Base-by-base conservation (phyloP, 2,329 filamentous ascomycete species). In the Pseudocercospora fuligena region DNA sequence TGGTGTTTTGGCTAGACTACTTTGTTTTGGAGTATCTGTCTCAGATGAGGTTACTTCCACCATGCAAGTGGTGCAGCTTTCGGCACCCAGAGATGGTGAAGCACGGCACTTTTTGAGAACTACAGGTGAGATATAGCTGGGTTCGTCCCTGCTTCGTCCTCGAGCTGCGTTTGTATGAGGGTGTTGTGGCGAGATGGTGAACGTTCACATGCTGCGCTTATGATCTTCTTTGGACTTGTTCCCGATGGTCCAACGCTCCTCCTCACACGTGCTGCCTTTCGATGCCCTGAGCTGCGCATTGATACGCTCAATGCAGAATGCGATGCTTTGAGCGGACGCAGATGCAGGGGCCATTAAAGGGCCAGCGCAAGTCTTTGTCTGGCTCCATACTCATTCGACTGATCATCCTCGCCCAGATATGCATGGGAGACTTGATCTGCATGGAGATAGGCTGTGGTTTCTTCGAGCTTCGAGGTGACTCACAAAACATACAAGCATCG, bases 171-270 rank as follows among this genome's bases (percentile, higher is more conserved):
- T 31, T 61, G 43, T 51, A 27, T 19, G 46, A 61, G 40, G 59
- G 43, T 51, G 59, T 61, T 49, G 46, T 49, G 59, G 59, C 59
- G 40, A 40, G 47, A 49, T 19, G 59, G 36, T 29, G 40, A 61
- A 51, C 59, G 29, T 36, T 47, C 43, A 49, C 46, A 61, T 49
- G 59, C 59, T 51, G 46, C 59, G 25, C 12, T 47, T 43, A 14
- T 33, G 31, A 25, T 2, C 46, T 33, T 61, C 27, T 33, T 51
- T 51, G 33, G 47, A 23, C 2, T 9, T 23, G 9, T 2, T 23
- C 47, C 47, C 19, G 21, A 27, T 12, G 14, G 47, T 25, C 25
- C 14, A 23, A 9, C 25, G 47, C 2, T 5, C 23, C 8, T 51
- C 12, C 12, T 33, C 3, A 11, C 53, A 56, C 53, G 53, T 33